Percentiles rank a stretch among this genome's conserved stretches.
Conservation (phyloP, 192 early-diverging fungal species). For the Geosiphon pyriformis region DNA sequence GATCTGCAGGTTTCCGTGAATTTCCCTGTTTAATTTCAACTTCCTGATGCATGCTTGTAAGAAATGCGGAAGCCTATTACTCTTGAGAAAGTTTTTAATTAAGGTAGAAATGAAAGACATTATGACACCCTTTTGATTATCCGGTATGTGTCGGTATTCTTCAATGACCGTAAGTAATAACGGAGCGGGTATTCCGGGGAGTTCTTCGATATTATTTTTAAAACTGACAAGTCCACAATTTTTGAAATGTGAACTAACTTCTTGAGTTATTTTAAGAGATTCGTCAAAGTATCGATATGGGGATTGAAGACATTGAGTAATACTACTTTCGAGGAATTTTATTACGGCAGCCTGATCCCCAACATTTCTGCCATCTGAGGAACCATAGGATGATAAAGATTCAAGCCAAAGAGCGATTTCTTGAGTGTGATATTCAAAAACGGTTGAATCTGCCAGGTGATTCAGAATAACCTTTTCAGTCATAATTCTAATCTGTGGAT, state of each 20-base stretch:
- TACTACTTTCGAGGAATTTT: conserved; percentile 62
- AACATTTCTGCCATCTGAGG: no score
- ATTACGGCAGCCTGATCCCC: conserved; percentile 30
- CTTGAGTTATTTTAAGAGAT: conserved; percentile 31
- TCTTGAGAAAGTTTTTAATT: conserved; percentile 20
- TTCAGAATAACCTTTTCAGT: conserved; percentile 40
- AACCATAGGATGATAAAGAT: conserved; percentile 29
- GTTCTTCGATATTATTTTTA: conserved; percentile 12
- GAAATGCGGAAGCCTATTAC: no score
- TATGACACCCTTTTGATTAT: background rate
- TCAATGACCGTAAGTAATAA: conserved; percentile 3
- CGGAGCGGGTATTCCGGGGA: no score
- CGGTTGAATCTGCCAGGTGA: conserved; percentile 47
- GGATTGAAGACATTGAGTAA: conserved; percentile 48
- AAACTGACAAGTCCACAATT: background rate
- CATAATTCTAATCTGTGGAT: conserved; percentile 38
- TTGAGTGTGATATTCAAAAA: conserved; percentile 52
- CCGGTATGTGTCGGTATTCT: background rate
- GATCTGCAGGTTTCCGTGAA: no score
- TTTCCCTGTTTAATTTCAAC: no score
- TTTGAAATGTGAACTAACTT: background rate
- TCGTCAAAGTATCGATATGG: conserved; percentile 63
- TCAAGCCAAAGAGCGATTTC: conserved; percentile 57
- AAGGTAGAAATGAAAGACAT: background rate
- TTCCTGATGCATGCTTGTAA: no score